Evolutionary conservation across 805 yeast genomes (phyloP).

Genomic region (Yarrowia keelungensis): DNA sequence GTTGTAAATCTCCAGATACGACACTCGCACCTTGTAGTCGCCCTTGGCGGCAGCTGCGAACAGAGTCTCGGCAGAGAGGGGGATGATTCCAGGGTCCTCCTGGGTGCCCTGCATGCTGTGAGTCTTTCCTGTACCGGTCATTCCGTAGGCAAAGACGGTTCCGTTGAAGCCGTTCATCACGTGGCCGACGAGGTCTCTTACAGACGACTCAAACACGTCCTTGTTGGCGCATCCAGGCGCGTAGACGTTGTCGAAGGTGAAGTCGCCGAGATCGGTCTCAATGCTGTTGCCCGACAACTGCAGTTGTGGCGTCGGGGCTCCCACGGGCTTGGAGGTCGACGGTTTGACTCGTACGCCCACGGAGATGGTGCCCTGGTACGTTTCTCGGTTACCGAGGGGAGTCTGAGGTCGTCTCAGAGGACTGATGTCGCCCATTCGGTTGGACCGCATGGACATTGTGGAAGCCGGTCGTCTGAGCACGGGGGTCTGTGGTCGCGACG

Average conservation of each 20-base stretch:
- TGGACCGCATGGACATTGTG: conserved; percentile 45
- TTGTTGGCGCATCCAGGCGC: conserved; percentile 58
- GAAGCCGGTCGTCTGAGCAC: conserved; percentile 45
- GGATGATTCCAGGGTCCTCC: conserved; percentile 72
- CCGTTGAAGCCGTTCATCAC: conserved; percentile 72
- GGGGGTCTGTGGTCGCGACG: conserved; percentile 46
- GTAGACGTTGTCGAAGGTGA: conserved; percentile 79
- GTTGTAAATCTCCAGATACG: conserved; percentile 75
- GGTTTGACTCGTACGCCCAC: conserved; percentile 86
- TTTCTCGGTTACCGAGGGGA: conserved; percentile 40
- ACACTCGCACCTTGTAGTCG: conserved; percentile 60
- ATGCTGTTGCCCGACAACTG: conserved; percentile 29
- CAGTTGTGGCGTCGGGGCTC: conserved; percentile 24
- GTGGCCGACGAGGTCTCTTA: conserved; percentile 57
- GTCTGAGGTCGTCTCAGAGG: conserved; percentile 43
- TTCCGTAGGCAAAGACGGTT: conserved; percentile 91
- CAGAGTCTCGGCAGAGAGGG: conserved; percentile 66
- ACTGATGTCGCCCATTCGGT: conserved; percentile 42
- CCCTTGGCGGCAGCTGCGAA: conserved; percentile 52
- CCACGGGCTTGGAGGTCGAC: conserved; percentile 26
- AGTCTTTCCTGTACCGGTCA: conserved; percentile 94
- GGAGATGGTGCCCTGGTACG: conserved; percentile 71
- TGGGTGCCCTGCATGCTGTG: conserved; percentile 80
- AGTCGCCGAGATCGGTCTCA: conserved; percentile 62
- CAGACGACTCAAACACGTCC: conserved; percentile 66